Base-by-base conservation (phyloP, 2,329 filamentous ascomycete species). In the Lecanoromycetidae sp. region DNA sequence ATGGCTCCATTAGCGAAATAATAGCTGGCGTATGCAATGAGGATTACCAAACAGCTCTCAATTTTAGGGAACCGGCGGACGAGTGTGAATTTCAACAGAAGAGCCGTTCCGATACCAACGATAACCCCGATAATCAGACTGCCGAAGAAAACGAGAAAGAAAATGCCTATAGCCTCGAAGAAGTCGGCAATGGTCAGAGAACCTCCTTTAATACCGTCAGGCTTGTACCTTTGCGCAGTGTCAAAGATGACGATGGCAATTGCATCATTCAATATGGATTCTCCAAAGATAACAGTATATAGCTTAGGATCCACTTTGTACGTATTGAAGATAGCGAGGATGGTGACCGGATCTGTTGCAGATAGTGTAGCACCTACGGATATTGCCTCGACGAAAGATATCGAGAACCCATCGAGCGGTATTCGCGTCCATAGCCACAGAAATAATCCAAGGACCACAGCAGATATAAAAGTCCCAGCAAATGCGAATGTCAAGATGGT, bases 261-360 rank as follows among this genome's bases (percentile, higher is more conserved):
- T 36, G 91, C 91, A 69, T 98, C 91, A 63, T 98, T 98, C 47
- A 98, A 71, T 51, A 98, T 96, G 6, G 90, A 94, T 68, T 98
- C 91, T 61, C 91, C 91, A 64, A 98, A 98, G 56, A 98, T 98
- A 63, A 98, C 81, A 25, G 91, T 98, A 68, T 98, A 98, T 15
- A 98, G 76, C 67, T 96, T 96, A 2, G 91, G 91, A 59, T 98
- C 91, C 58, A 98, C 91, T 67, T 96, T 96, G 76, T 96, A 98
- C 1, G 91, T 84, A 65, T 95, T 96, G 76, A 98, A 98, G 57
- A 98, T 98, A 62, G 91, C 91, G 45, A 98, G 72, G 57, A 98
- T 96, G 0, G 91, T 98, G 50, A 98, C 90, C 0, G 91, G 91
- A 61, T 98, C 91, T 1, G 91, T 98, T 50, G 91, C 91, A 2